Percentiles rank a stretch among this genome's conserved stretches.
These are phyloP conservation scores for Madurella mycetomatis DNA, from an alignment of 2,329 filamentous ascomycete species.

Conservation along the genomic window DNA sequence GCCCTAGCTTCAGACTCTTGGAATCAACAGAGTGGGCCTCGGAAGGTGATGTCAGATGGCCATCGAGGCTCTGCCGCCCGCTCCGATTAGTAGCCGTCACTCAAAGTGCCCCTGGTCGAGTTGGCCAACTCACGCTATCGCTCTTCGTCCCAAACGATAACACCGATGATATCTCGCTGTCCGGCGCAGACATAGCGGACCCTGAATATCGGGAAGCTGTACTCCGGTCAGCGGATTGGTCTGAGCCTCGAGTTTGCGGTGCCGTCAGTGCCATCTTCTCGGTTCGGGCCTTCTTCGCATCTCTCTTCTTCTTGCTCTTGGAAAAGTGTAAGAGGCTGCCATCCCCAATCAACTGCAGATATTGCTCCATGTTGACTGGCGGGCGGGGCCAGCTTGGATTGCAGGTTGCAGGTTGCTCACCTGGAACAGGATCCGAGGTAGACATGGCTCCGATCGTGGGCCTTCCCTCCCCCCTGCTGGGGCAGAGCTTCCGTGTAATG, in stretches of 20 bases:
- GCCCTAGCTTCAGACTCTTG: background rate
- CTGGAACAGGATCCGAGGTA: constrained; percentile 3
- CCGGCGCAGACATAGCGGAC: background rate
- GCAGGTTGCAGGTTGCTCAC: constrained; percentile 2
- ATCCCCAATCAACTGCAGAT: background rate
- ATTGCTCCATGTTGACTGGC: background rate
- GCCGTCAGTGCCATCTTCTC: background rate
- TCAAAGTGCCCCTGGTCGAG: background rate
- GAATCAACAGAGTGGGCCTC: background rate
- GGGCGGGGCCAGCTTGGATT: background rate
- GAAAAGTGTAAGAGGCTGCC: background rate
- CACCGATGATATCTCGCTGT: background rate
- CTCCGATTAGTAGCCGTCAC: background rate
- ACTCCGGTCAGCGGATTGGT: background rate
- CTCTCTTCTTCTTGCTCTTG: background rate
- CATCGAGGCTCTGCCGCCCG: background rate
- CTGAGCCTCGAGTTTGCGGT: background rate
- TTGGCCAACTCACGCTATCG: constrained; percentile 4
- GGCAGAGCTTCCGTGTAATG: background rate
- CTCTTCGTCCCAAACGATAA: background rate
- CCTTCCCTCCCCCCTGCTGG: background rate
- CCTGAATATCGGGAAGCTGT: background rate
- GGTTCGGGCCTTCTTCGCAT: background rate
- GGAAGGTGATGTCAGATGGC: background rate
- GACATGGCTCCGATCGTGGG: background rate